Percentiles rank a stretch among this genome's conserved stretches.
Evolutionary conservation across 345 rosid species (phyloP).

Genomic region (Turnera subulata): DNA sequence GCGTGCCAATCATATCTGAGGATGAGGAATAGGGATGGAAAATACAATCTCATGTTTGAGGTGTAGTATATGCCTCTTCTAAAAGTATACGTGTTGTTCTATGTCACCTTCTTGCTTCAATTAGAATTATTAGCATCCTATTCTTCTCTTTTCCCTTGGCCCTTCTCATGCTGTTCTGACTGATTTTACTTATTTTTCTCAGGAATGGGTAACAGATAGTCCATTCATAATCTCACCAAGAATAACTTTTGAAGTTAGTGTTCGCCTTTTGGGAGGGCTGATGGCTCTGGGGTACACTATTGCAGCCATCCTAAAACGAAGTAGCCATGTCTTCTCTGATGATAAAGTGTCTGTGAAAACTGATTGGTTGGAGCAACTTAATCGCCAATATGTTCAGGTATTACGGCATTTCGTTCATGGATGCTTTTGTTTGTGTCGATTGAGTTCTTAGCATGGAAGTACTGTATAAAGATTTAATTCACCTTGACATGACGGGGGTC

Average conservation of each 20-base stretch:
- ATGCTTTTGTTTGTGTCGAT: too few relatives aligned
- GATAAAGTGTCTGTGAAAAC: constrained; percentile 78
- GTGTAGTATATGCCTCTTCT: constrained; percentile 33
- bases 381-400: constrained; percentile 93
- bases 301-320: constrained; percentile 87
- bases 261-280: constrained; percentile 90
- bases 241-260: constrained; percentile 95
- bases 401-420: background rate
- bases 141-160: too few relatives aligned
- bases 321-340: constrained; percentile 75
- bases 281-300: constrained; percentile 98
- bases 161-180: too few relatives aligned
- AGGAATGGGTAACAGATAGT: constrained; percentile 99
- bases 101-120: constrained; percentile 4
- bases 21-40: constrained; percentile 99
- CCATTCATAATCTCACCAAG: constrained; percentile 97
- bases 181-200: constrained; percentile 28
- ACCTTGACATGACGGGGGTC: too few relatives aligned
- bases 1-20: constrained; percentile 97
- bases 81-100: background rate
- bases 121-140: too few relatives aligned
- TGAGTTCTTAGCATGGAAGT: background rate
- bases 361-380: constrained; percentile 96
- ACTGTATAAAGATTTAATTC: background rate
- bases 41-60: constrained; percentile 99